Conservation (phyloP, 371 early-diverging fungal species). For the Rhizomucor miehei region DNA sequence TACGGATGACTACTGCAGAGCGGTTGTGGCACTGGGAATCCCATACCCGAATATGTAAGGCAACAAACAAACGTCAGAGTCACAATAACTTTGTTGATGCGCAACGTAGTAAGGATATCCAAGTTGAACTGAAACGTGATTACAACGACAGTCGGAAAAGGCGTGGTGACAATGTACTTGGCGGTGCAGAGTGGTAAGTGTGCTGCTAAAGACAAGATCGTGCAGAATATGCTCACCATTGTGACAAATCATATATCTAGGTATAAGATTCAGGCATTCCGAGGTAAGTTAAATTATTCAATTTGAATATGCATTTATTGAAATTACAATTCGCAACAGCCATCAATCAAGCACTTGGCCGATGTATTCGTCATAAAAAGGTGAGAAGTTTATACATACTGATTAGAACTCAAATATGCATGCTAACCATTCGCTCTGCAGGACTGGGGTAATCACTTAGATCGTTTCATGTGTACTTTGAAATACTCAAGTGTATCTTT, state of each 20-base stretch:
- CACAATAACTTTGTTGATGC: background rate
- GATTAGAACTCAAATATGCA: background rate
- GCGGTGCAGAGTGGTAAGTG: conserved; percentile 29
- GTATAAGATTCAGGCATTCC: conserved; percentile 87
- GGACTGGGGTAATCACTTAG: conserved; percentile 35
- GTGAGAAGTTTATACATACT: conserved; percentile 41
- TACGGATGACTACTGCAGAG: conserved; percentile 82
- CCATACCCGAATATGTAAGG: conserved; percentile 72
- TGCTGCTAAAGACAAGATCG: background rate
- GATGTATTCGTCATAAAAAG: conserved; percentile 89
- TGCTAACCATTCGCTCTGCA: conserved; percentile 5
- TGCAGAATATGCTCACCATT: background rate
- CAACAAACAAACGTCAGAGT: background rate
- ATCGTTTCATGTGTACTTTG: background rate
- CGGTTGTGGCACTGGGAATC: conserved; percentile 90
- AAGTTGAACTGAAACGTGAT: conserved; percentile 34
- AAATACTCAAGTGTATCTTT: conserved; percentile 3
- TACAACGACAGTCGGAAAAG: conserved; percentile 32
- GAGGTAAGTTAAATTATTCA: conserved; percentile 28
- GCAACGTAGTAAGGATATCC: conserved; percentile 28
- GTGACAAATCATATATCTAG: conserved; percentile 19
- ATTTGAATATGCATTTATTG: background rate
- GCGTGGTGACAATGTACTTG: conserved; percentile 10
- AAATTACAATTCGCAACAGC: conserved; percentile 40
- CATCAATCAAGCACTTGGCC: conserved; percentile 94